These are phyloP conservation scores for Komagataella phaffii DNA, from an alignment of 805 yeast species.

Conservation along the genomic window DNA sequence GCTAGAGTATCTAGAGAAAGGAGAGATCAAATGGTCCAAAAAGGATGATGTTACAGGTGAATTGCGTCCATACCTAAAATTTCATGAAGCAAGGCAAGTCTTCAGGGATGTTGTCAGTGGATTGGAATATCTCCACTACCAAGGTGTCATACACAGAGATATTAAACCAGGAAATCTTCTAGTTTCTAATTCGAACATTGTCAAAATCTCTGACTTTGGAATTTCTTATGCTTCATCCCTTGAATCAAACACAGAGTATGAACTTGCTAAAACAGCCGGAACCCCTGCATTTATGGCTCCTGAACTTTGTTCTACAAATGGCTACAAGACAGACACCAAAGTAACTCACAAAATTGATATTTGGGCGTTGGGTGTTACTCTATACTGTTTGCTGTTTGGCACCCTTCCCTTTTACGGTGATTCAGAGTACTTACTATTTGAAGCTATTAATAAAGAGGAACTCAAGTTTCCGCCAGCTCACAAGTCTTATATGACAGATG, in stretches of 20 bases:
- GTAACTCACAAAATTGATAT: conserved; percentile 81
- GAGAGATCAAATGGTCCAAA: conserved; percentile 80
- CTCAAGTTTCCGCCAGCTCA: conserved; percentile 38
- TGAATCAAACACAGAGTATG: conserved; percentile 52
- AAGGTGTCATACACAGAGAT: conserved; percentile 89
- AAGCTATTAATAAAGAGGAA: conserved; percentile 55
- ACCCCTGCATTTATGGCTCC: conserved; percentile 97
- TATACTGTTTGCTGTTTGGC: conserved; percentile 82
- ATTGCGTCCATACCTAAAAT: conserved; percentile 50
- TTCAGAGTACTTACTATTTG: conserved; percentile 75
- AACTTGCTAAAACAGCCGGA: conserved; percentile 91
- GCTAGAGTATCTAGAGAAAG: conserved; percentile 78
- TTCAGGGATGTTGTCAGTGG: conserved; percentile 81
- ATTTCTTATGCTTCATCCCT: conserved; percentile 58
- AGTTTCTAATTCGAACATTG: conserved; percentile 53
- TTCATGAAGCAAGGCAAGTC: conserved; percentile 54
- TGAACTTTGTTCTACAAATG: conserved; percentile 65
- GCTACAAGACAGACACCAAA: conserved; percentile 17
- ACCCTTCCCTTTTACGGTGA: conserved; percentile 80
- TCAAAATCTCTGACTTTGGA: conserved; percentile 94
- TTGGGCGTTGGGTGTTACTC: conserved; percentile 95
- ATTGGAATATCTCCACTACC: conserved; percentile 78
- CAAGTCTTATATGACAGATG: conserved; percentile 3
- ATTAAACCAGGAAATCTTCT: conserved; percentile 90
- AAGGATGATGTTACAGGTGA: conserved; percentile 12